A percentile compares a stretch with the other conserved stretches of the same genome.
These are phyloP conservation scores for Triglochin maritima DNA, from an alignment of 106 monocot genomes.

Conservation along the genomic window DNA sequence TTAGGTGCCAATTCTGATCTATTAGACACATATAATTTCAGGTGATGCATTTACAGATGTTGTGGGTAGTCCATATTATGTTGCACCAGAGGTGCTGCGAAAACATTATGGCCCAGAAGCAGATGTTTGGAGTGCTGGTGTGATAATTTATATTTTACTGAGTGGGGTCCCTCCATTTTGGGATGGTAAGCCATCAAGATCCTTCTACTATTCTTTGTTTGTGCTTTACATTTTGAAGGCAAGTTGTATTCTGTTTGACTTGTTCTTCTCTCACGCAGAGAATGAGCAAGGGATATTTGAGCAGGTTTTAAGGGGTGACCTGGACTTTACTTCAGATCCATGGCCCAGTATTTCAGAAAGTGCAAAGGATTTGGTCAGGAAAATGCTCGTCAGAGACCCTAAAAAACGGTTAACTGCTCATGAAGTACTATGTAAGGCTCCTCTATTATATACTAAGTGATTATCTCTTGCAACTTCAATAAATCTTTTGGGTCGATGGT, in stretches of 20 bases:
- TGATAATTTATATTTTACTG: conserved; percentile 36
- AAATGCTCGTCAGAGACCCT: conserved; percentile 51
- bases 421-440: conserved; percentile 43
- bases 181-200: conserved; percentile 24
- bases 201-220: not conserved
- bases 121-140: conserved; percentile 53
- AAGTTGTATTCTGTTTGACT: not conserved
- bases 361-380: conserved; percentile 54
- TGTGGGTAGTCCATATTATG: conserved; percentile 38
- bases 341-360: conserved; percentile 57
- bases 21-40: not conserved
- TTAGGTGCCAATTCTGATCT: too few relatives aligned
- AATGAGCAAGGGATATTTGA: conserved; percentile 60
- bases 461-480: too few relatives aligned
- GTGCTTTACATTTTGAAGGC: not conserved
- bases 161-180: conserved; percentile 29
- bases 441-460: too few relatives aligned
- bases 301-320: conserved; percentile 41
- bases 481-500: too few relatives aligned
- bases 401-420: conserved; percentile 44
- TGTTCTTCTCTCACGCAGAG: conserved; percentile 14
- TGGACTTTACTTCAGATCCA: conserved; percentile 48
- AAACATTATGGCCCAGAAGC: too few relatives aligned
- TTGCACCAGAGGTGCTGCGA: too few relatives aligned
- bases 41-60: conserved; percentile 49